Evolutionary conservation across 371 early-diverging fungal genomes (phyloP), one percentile per base, ranked within the genome.

Genomic region (Rhizomucor pusillus): DNA sequence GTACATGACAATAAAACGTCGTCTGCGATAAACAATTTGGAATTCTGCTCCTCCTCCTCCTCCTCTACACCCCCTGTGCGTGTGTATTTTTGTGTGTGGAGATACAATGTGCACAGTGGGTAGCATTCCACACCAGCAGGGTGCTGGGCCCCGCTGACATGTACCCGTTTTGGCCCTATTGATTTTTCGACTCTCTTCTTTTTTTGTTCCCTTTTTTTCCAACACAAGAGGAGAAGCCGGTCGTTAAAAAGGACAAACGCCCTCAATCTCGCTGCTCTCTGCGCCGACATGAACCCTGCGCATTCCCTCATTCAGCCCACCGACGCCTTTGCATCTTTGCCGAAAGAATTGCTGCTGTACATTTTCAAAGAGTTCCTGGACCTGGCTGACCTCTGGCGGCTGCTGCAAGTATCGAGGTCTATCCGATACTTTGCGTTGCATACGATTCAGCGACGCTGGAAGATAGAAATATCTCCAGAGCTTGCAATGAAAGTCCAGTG

Each of bases 331-430:
- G 43, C 66, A 45, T 54, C 45, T 10, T 50, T 75, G 44, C 75
- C 71, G 13, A 71, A 71, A 51, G 75, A 75, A 53, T 50, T 75
- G 20, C 49, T 75, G 22, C 50, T 71, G 6, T 69, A 75, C 47
- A 60, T 67, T 47, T 47, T 75, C 10, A 55, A 53, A 52, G 46
- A 67, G 50, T 75, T 71, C 36, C 50, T 71, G 43, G 69, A 65
- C 22, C 25, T 75, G 43, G 53, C 41, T 22, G 75, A 75, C 48
- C 25, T 75, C 34, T 75, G 75, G 75, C 35, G 46, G 45, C 43
- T 75, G 48, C 47, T 61, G 46, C 69, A 69, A 25, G 67, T 71
- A 16, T 69, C 54, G 9, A 55, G 61, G 18, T 46, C 58, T 14
- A 24, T 71, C 19, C 67, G 75, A 1, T 47, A 50, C 24, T 57